Conservation (phyloP, 2,329 filamentous ascomycete genomes). For the Monosporascus ibericus region DNA sequence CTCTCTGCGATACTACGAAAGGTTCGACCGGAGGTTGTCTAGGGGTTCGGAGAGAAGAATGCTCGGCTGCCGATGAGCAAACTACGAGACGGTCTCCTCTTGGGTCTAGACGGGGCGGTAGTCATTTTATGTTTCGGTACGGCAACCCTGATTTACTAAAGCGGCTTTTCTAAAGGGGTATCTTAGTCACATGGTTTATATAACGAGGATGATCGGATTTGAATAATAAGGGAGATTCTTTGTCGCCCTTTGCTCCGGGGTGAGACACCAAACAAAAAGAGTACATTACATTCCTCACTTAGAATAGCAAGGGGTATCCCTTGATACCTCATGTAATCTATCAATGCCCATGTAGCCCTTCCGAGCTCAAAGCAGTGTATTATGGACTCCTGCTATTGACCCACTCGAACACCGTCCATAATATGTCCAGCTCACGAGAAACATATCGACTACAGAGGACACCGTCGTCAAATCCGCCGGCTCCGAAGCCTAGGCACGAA, state of each 20-base stretch:
- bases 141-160: too few species aligned
- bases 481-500: background rate
- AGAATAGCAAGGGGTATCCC: too few species aligned
- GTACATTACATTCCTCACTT: too few species aligned
- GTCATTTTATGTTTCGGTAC: background rate
- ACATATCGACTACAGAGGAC: background rate
- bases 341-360: background rate
- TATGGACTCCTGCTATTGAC: too few species aligned
- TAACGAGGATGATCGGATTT: background rate
- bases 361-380: background rate
- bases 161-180: background rate
- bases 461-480: background rate
- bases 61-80: background rate
- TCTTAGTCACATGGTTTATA: background rate
- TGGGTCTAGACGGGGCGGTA: background rate
- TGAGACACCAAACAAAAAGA: background rate
- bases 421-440: background rate
- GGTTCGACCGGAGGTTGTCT: constrained; percentile 1
- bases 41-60: constrained; percentile 7
- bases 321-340: background rate
- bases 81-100: background rate
- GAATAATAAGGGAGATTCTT: background rate
- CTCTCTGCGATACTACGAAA: constrained; percentile 1
- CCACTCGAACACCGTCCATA: too few species aligned
- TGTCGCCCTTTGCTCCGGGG: background rate